Evolutionary conservation across 1,284 basidiomycete genomes (phyloP), one percentile per base, ranked within the genome.

Genomic region (Ceratobasidium sp.): DNA sequence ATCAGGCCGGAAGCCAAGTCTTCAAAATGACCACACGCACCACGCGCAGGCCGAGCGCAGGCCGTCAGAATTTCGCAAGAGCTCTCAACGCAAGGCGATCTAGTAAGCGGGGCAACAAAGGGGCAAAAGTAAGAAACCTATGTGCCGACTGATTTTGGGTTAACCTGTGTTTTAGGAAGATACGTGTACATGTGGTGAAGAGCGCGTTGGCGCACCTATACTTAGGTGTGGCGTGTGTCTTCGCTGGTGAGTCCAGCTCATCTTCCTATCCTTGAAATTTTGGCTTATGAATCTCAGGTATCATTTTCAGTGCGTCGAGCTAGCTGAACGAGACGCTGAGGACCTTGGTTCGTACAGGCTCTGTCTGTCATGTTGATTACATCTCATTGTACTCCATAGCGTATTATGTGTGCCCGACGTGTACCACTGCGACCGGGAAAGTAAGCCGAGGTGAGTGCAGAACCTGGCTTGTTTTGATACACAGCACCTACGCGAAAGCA

Each of bases 141-240:
- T 33, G 40, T 40, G 40, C 50, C n/a, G 52, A 42, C 20, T 23
- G n/a, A 28, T 46, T 64, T 15, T 28, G 52, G 56, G 75, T 50
- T 28, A 42, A 44, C 13, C 7, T 7, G 9, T 42, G n/a, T 54
- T 54, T 54, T 23, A 76, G 74, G 40, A 59, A 12, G 78, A 73
- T 10, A 76, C 26, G n/a, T 80, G 79, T 77, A 42, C 71, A 17
- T 80, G 79, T 38, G 67, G 78, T 17, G 69, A 78, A 23, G 42
- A 88, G 42, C 92, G 95, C 83, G 92, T 94, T 85, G 92, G 93
- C 73, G 89, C 91, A 15, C 93, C 94, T 20, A 95, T 96, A 94
- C 91, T 96, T 64, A 86, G 86, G 67, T 96, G 94, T 82, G 87
- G 89, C 28, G 86, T 87, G 70, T 96, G 94, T 83, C 87, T 87